A percentile compares a stretch with the other conserved stretches of the same genome.
phyloP scores from a whole-genome alignment of 148 eudicot genomes.

The Linanthus parryae region DNA sequence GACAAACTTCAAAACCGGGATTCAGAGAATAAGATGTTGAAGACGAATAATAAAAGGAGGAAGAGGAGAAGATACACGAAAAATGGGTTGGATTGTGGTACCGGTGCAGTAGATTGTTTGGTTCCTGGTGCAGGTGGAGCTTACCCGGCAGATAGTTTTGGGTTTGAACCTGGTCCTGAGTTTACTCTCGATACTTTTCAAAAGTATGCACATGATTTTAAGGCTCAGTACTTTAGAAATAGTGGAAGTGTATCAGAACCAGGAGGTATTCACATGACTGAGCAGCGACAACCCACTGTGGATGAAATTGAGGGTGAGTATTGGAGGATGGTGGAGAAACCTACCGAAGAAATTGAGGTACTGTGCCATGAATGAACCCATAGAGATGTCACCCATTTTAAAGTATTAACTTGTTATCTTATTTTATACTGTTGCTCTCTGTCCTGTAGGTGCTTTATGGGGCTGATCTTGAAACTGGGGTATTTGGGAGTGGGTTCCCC shows the following conservation, averaged over 20 bases:
- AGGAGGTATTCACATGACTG: slow-evolving; percentile 21
- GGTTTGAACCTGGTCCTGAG: slow-evolving; percentile 95
- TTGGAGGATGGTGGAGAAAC: slow-evolving; percentile 96
- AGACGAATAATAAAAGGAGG: slow-evolving; percentile 42
- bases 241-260: slow-evolving; percentile 22
- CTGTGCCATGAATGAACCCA: slow-evolving; percentile 3
- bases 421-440: neutral
- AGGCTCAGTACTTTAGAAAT: slow-evolving; percentile 61
- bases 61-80: slow-evolving; percentile 68
- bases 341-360: slow-evolving; percentile 98
- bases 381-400: neutral
- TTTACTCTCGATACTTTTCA: slow-evolving; percentile 78
- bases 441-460: slow-evolving; percentile 84
- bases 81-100: slow-evolving; percentile 36
- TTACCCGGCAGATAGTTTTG: slow-evolving; percentile 46
- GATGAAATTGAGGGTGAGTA: slow-evolving; percentile 95
- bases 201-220: slow-evolving; percentile 81
- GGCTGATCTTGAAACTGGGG: slow-evolving; percentile 94
- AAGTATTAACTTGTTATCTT: neutral
- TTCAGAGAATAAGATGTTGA: slow-evolving; percentile 40
- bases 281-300: slow-evolving; percentile 56
- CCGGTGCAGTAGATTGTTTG: slow-evolving; percentile 6
- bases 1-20: slow-evolving; percentile 94
- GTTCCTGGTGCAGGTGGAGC: slow-evolving; percentile 15
- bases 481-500: slow-evolving; percentile 93